A percentile compares a stretch with the other conserved stretches of the same genome.
phyloP scores from a whole-genome alignment of 495 filamentous ascomycete species.

The Penicillium chermesinum region DNA sequence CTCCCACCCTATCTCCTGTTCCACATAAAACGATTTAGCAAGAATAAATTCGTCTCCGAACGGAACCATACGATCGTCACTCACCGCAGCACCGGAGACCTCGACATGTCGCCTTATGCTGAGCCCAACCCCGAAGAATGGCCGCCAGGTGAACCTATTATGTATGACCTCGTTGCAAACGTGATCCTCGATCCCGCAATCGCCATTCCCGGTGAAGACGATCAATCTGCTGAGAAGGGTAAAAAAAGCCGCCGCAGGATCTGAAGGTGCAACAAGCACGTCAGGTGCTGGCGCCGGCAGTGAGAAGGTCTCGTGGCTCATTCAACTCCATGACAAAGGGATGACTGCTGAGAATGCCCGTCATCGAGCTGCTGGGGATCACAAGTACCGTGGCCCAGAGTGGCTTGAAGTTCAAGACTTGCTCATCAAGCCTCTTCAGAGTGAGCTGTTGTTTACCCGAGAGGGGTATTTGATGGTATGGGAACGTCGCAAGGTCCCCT shows the following conservation, averaged over 20 bases:
- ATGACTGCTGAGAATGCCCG: constrained; percentile 36
- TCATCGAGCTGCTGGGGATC: constrained; percentile 27
- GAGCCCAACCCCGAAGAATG: constrained; percentile 61
- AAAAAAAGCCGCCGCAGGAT: constrained; percentile 70
- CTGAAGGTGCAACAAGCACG: constrained; percentile 32
- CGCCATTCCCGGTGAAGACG: constrained; percentile 70
- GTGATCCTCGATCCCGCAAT: constrained; percentile 66
- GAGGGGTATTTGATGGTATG: constrained; percentile 96
- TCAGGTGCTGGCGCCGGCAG: constrained; percentile 42
- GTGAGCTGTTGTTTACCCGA: constrained; percentile 81
- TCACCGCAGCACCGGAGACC: constrained; percentile 68
- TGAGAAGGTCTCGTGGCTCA: constrained; percentile 50
- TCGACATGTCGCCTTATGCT: constrained; percentile 87
- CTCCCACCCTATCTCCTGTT: constrained; percentile 88
- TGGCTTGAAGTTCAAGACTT: constrained; percentile 95
- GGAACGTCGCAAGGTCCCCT: constrained; percentile 69
- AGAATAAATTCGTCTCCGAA: constrained; percentile 93
- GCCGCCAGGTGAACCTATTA: constrained; percentile 74
- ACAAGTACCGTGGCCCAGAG: constrained; percentile 47
- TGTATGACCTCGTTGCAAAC: constrained; percentile 96
- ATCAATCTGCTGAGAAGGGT: constrained; percentile 80
- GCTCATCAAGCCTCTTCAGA: constrained; percentile 80
- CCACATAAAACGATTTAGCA: constrained; percentile 94
- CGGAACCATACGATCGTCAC: constrained; percentile 98
- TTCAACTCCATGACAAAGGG: constrained; percentile 54